Evolutionary conservation across 805 yeast genomes (phyloP), one percentile per base, ranked within the genome.

Genomic region (Grigorovia yakushimaensis): DNA sequence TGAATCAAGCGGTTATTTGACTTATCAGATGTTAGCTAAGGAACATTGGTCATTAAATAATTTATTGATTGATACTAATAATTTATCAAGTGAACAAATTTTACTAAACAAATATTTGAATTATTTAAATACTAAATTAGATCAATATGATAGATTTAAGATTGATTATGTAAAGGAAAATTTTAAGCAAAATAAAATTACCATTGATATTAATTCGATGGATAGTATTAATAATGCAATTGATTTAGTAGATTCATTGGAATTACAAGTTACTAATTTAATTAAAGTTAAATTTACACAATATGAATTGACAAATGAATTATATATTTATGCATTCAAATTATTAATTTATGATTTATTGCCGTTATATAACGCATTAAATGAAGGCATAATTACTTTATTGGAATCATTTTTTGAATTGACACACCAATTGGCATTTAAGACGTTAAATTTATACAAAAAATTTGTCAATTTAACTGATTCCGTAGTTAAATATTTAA

Each of bases 331-430:
- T 39, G 84, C 91, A 27, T 93, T 91, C 70, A 73, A 95, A 49
- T 73, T 91, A 67, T 73, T 93, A 43, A 95, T 91, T n/a, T 85
- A 84, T 56, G 98, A 93, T 64, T 72, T 91, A 51, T 73, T 93
- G 54, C 78, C 89, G 1, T 70, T 93, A 38, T 94, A 87, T 67
- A 96, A 91, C 66, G 82, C 86, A 42, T 71, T 93, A 54, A 93
- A 93, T 67, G 98, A 93, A 66, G 98, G 98, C 37, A 95, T 93
- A 22, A 89, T 93, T 56, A 93, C 93, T 57, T 69, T 93, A 40
- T 74, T 93, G 52, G 98, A 93, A 65, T 94, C 91, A 59, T 93
- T 86, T 67, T 93, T 93, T 69, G 98, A 93, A 67, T 83, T 93
- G 79, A 81, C 91, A 36, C 81, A 78, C 54, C 67, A 69, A 33